phyloP scores from a whole-genome alignment of 2,329 filamentous ascomycete species.

The Diplodia seriata region DNA sequence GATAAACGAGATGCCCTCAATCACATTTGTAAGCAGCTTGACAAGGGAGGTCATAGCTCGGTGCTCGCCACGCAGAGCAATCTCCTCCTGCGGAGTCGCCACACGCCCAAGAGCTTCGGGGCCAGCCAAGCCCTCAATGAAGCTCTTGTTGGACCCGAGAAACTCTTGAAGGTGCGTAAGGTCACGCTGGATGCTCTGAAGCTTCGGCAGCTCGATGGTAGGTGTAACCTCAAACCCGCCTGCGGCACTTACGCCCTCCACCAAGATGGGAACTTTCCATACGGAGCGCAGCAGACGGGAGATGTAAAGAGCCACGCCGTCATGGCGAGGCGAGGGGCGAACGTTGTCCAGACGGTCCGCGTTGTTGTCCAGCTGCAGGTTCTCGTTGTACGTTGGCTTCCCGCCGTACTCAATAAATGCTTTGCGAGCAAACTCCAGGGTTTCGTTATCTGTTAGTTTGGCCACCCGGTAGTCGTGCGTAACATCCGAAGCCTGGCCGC shows the following conservation, averaged over 20 bases:
- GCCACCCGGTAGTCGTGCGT: slow-evolving; percentile 73
- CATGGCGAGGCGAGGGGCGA: slow-evolving; percentile 84
- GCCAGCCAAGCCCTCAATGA: slow-evolving; percentile 93
- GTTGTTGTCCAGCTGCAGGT: slow-evolving; percentile 65
- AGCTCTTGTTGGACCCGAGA: slow-evolving; percentile 82
- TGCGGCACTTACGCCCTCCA: slow-evolving; percentile 59
- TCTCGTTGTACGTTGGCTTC: slow-evolving; percentile 82
- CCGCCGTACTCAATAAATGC: slow-evolving; percentile 94
- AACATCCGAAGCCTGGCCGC: slow-evolving; percentile 87
- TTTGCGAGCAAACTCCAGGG: slow-evolving; percentile 82
- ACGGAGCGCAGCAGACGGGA: slow-evolving; percentile 85
- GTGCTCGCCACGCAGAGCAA: slow-evolving; percentile 91
- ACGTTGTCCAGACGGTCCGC: slow-evolving; percentile 80
- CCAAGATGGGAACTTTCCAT: slow-evolving; percentile 82
- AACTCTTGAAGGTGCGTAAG: slow-evolving; percentile 81
- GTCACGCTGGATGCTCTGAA: slow-evolving; percentile 79
- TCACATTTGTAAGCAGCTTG: slow-evolving; percentile 85
- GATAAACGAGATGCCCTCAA: slow-evolving; percentile 96
- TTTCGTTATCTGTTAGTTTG: slow-evolving; percentile 78
- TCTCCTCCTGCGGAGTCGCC: slow-evolving; percentile 84
- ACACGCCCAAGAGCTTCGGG: slow-evolving; percentile 82
- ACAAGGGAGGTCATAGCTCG: slow-evolving; percentile 87
- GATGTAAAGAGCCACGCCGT: slow-evolving; percentile 86
- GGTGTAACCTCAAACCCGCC: slow-evolving; percentile 70
- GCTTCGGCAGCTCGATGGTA: slow-evolving; percentile 70